These are phyloP conservation scores for Coniella vitis DNA, from an alignment of 2,329 filamentous ascomycete species.

Conservation along the genomic window DNA sequence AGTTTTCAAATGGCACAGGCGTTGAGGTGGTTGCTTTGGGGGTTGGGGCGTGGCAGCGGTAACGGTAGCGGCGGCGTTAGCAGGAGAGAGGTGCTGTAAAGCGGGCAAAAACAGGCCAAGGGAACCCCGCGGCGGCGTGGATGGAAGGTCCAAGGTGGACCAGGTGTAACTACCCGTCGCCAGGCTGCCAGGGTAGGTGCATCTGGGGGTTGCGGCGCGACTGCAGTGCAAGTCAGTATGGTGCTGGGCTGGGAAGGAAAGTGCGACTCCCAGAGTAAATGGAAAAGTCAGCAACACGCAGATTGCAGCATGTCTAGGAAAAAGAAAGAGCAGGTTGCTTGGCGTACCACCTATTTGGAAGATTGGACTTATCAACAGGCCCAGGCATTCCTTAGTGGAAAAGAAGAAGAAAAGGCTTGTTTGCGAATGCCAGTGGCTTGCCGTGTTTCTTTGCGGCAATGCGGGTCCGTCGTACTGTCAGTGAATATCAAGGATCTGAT, in stretches of 20 bases:
- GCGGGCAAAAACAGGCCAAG: neutral
- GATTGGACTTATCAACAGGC: neutral
- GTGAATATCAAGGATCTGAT: no score
- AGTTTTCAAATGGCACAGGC: conserved; percentile 12
- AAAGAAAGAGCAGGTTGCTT: neutral
- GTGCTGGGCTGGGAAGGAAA: neutral
- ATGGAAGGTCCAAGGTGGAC: neutral
- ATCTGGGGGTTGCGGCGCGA: neutral
- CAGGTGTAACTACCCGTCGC: neutral
- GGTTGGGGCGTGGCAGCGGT: neutral
- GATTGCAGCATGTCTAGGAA: no score
- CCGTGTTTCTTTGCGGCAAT: neutral
- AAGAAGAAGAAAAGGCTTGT: neutral
- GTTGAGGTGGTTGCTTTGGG: conserved; percentile 7
- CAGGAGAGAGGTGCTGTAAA: neutral
- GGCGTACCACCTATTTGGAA: neutral
- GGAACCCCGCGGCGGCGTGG: conserved; percentile 1
- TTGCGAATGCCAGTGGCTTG: neutral
- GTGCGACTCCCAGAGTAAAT: no score
- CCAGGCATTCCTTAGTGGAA: neutral
- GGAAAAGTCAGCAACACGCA: no score
- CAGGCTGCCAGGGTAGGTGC: neutral
- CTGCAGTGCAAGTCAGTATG: neutral
- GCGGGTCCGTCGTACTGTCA: neutral
- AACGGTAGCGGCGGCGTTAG: neutral